Base-by-base conservation (phyloP, 2,329 filamentous ascomycete species). In the Bipolaris oryzae region DNA sequence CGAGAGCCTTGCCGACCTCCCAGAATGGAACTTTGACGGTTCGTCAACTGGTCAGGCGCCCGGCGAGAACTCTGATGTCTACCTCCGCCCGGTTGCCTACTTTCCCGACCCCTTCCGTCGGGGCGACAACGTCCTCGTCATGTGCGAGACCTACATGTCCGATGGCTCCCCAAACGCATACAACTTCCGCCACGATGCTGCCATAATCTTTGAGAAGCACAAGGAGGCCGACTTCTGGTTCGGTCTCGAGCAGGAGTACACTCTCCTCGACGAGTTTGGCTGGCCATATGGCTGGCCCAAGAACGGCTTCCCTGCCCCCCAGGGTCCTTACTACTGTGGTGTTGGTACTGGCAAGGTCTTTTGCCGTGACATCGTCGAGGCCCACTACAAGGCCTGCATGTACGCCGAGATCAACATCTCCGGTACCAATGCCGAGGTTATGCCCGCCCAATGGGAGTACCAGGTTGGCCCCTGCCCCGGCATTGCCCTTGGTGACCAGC, bases 371-470 rank as follows among this genome's bases (percentile, higher is more conserved):
- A 94, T 99, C 62, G 93, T 99, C 68, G 94, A 98, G 83, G 89
- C 91, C 64, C 91, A 96, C 83, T 93, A 92, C 88, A 91, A 91
- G 81, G 89, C 89, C 66, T 96, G 87, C 84, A 77, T 98, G 79
- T 96, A 92, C 78, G 87, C 94, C 59, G 89, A 90, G 58, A 85
- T 99, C 80, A 88, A 93, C 78, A 98, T 99, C 80, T 96, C 93
- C 23, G 95, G 95, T 74, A 98, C 95, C 82, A 99, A 99, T 80
- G 95, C 95, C 66, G 95, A 99, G 85, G 95, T 99, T 74, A 96
- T 97, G 91, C 90, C 92, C 63, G 92, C 90, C 59, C 94, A 97
- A 81, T 98, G 94, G 94, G 94, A 98, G 79, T 97, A 91, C 87
- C 94, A 97, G 78, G 91, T 97, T 72, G 94, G 94, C 55, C 94